Evolutionary conservation across 805 yeast genomes (phyloP).

Genomic region (Wickerhamiella brachini): DNA sequence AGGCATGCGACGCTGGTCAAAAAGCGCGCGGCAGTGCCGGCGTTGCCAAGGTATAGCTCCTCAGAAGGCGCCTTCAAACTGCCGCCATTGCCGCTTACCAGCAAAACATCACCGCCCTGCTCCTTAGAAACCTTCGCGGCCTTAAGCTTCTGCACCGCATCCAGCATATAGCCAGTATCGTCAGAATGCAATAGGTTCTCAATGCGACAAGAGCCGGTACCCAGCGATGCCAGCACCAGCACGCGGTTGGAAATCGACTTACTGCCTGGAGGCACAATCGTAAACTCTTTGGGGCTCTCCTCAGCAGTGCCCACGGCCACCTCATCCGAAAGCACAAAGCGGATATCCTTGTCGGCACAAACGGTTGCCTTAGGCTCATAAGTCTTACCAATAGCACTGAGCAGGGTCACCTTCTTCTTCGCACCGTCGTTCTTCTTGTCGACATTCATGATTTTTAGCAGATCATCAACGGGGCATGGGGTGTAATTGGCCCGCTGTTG

Average conservation of each 20-base stretch:
- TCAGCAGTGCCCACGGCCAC: conserved; percentile 44
- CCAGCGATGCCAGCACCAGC: conserved; percentile 79
- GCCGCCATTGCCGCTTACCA: conserved; percentile 74
- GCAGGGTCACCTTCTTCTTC: conserved; percentile 71
- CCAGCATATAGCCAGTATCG: conserved; percentile 89
- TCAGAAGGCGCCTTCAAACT: conserved; percentile 46
- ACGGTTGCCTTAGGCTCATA: conserved; percentile 77
- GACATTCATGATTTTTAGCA: conserved; percentile 78
- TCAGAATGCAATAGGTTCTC: conserved; percentile 87
- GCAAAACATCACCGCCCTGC: conserved; percentile 77
- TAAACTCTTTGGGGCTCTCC: conserved; percentile 26
- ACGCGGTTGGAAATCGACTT: conserved; percentile 96
- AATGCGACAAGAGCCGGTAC: conserved; percentile 69
- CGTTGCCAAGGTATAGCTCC: conserved; percentile 82
- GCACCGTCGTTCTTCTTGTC: conserved; percentile 95
- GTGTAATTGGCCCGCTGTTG: conserved; percentile 55
- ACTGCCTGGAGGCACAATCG: conserved; percentile 84
- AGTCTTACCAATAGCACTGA: conserved; percentile 78
- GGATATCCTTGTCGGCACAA: conserved; percentile 66
- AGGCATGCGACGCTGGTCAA: conserved; percentile 85
- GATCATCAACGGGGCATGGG: conserved; percentile 58
- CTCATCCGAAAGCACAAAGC: conserved; percentile 74
- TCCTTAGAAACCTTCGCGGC: conserved; percentile 78
- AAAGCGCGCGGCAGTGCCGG: conserved; percentile 96
- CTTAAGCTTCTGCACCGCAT: conserved; percentile 62